Evolutionary conservation across 2,329 filamentous ascomycete genomes (phyloP).

Genomic region (Alternaria sp.): DNA sequence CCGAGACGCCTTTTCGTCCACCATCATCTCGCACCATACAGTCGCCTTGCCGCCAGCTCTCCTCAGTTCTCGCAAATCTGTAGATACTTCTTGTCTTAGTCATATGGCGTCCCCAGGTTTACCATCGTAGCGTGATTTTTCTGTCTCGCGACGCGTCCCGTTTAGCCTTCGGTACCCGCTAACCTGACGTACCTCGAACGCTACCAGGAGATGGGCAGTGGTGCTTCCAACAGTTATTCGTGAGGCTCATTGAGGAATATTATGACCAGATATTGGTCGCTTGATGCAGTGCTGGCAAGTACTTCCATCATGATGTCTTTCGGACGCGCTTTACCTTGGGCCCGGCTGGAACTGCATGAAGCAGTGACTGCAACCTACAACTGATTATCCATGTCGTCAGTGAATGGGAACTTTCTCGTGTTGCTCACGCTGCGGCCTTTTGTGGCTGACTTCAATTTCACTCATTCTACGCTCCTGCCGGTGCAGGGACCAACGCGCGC

Average conservation of each 20-base stretch:
- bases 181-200: not conserved
- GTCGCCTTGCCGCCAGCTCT: not conserved
- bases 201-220: not conserved
- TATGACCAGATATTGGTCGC: not conserved
- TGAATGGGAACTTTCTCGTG: not conserved
- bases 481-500: not conserved
- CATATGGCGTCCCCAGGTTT: fast-evolving
- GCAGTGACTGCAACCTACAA: not conserved
- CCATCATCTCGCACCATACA: not conserved
- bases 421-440: not conserved
- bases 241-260: not conserved
- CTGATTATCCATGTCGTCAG: not conserved
- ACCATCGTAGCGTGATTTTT: not conserved
- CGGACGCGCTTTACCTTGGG: not conserved
- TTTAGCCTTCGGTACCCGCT: not conserved
- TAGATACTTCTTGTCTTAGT: fast-evolving
- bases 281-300: not conserved
- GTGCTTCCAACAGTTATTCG: not conserved
- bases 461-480: not conserved
- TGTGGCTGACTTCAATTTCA: not conserved
- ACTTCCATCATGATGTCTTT: not conserved
- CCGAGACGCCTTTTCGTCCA: not conserved
- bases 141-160: not conserved
- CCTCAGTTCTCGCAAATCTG: fast-evolving
- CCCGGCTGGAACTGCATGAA: not conserved